phyloP scores from a whole-genome alignment of 306 rosid genomes.

The Herpetospermum pedunculosum region DNA sequence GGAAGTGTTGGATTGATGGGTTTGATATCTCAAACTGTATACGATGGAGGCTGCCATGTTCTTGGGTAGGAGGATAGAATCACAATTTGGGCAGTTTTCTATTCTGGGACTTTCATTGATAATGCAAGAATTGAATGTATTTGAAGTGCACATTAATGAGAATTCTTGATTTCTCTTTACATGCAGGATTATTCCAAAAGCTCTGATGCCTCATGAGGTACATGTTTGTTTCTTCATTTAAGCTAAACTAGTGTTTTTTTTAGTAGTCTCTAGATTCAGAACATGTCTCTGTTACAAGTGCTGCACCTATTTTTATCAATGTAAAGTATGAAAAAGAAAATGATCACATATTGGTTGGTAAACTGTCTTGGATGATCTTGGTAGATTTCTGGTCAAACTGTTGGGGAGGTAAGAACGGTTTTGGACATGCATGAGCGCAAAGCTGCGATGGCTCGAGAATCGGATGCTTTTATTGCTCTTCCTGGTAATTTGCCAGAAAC shows the following conservation, averaged over 20 bases:
- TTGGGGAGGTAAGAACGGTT: conserved; percentile 88
- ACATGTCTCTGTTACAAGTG: not conserved
- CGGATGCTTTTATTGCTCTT: conserved; percentile 91
- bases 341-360: not conserved
- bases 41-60: conserved; percentile 87
- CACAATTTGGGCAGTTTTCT: not conserved
- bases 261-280: not conserved
- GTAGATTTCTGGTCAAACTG: conserved; percentile 81
- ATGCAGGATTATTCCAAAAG: conserved; percentile 83
- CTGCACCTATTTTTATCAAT: not conserved
- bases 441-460: conserved; percentile 84
- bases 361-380: not conserved
- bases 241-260: not conserved
- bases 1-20: conserved; percentile 95
- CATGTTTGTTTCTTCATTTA: conserved; percentile 9
- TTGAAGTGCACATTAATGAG: not conserved
- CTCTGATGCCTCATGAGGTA: conserved; percentile 93
- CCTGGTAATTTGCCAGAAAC: conserved; percentile 46
- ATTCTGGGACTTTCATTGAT: not conserved
- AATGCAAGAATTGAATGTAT: not conserved
- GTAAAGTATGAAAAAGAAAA: not conserved
- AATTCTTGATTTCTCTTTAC: not conserved
- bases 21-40: conserved; percentile 65
- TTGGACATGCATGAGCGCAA: conserved; percentile 95
- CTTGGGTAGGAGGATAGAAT: conserved; percentile 49